Base-by-base conservation (phyloP, 2,329 filamentous ascomycete species). In the Stenocarpella maydis region DNA sequence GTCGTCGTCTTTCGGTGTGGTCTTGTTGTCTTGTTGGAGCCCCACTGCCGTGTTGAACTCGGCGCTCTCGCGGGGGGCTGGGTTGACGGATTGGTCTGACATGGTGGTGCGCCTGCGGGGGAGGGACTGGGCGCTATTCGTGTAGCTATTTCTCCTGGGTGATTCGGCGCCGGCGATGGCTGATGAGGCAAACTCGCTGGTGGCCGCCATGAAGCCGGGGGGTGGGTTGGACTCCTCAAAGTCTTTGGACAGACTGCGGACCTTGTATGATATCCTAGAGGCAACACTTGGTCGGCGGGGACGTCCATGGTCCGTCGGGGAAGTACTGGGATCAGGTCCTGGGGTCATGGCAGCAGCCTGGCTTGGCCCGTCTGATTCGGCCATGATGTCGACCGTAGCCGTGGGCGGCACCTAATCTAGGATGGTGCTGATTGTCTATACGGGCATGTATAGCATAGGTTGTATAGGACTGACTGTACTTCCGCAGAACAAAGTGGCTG, bases 201-300 rank as follows among this genome's bases (percentile, higher is more conserved):
- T 84, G 19, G 83, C 84, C 17, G 84, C 81, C 70, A 82, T 80
- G 74, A 87, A 85, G 14, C 84, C 84, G 58, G 78, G 79, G 2
- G 83, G 85, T 14, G 82, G 78, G 15, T 80, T 81, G 6, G 85
- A 86, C 55, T 83, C 80, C 67, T 81, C 79, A 70, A 87, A 86
- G 6, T 72, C 73, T 39, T 73, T 73, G 19, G 74, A 74, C 8
- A 76, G 66, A 39, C 73, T 60, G 66, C 71, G 67, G 54, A 71
- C 67, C 55, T 67, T 61, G 71, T 60, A 55, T 39, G 58, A 64
- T 53, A 69, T 54, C 26, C 52, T 65, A 6, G 68, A 70, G 12
- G 72, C 70, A 12, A 73, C 52, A 7, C 73, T 73, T 14, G 69
- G 65, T 12, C 72, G 68, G n/a, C 73, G 67, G 28, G 71, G 50